phyloP scores from a whole-genome alignment of 805 yeast species.

The Trichomonascus vanleenenianus region DNA sequence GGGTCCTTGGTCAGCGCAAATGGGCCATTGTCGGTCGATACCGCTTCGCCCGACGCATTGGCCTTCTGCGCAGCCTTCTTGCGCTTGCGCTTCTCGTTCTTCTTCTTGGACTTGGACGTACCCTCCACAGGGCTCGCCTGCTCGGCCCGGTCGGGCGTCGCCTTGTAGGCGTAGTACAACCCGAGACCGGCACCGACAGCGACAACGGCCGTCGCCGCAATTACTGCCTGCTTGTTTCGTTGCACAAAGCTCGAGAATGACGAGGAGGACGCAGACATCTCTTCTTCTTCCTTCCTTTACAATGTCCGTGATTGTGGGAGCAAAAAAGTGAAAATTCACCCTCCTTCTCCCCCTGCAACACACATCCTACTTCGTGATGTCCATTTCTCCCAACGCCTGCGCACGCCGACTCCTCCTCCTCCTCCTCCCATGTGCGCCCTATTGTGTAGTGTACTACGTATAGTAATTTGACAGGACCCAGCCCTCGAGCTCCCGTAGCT shows the following conservation, averaged over 20 bases:
- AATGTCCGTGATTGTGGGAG: neutral
- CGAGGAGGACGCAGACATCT: slow-evolving; percentile 5
- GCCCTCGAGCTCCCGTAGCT: no score
- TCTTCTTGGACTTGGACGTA: slow-evolving; percentile 41
- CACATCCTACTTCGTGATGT: no score
- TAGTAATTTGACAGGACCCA: no score
- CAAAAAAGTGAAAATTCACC: neutral
- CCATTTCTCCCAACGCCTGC: no score
- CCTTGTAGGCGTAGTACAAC: slow-evolving; percentile 30
- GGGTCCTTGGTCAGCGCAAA: slow-evolving; percentile 7
- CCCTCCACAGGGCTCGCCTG: slow-evolving; percentile 27
- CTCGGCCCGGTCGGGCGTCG: neutral
- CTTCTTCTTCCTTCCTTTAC: no score
- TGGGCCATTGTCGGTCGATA: neutral
- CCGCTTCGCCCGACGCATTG: neutral
- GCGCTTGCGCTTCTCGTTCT: slow-evolving; percentile 23
- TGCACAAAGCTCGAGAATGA: slow-evolving; percentile 31
- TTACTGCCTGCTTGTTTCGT: slow-evolving; percentile 54
- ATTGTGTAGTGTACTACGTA: no score
- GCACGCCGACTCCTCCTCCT: no score
- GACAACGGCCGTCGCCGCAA: slow-evolving; percentile 56
- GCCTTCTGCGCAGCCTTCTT: slow-evolving; percentile 6
- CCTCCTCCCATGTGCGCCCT: no score
- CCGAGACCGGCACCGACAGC: slow-evolving; percentile 59
- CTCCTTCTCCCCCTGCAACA: neutral